Percentiles rank a stretch among this genome's conserved stretches.
phyloP scores from a whole-genome alignment of 1,139 yeast genomes.

The Saccharomycopsis crataegensis region DNA sequence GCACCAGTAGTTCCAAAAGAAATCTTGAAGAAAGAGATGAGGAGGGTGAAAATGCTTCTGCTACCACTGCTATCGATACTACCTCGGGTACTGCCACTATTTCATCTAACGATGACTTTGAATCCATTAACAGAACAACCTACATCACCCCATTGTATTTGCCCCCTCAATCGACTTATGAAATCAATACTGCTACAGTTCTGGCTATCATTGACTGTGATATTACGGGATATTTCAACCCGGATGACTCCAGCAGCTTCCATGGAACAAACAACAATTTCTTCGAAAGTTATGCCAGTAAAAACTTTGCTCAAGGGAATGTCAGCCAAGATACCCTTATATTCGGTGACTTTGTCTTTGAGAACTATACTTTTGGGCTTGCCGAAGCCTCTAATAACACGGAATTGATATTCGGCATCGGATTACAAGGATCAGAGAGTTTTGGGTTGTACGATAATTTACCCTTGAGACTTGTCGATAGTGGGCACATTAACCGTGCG shows the following conservation, averaged over 20 bases:
- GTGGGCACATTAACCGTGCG: slow-evolving; percentile 43
- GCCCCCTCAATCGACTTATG: slow-evolving; percentile 20
- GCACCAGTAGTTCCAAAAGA: not conserved
- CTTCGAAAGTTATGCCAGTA: slow-evolving; percentile 51
- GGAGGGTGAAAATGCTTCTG: slow-evolving; percentile 49
- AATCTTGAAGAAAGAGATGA: not conserved
- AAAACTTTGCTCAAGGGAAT: slow-evolving; percentile 49
- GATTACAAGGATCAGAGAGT: slow-evolving; percentile 43
- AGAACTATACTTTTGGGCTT: slow-evolving; percentile 48
- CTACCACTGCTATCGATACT: not conserved
- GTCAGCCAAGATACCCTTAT: slow-evolving; percentile 54
- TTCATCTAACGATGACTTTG: not conserved
- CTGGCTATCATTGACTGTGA: slow-evolving; percentile 29
- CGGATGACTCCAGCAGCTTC: slow-evolving; percentile 36
- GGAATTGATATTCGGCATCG: slow-evolving; percentile 57
- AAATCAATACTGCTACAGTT: not conserved
- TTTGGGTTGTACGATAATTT: slow-evolving; percentile 40
- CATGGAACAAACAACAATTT: slow-evolving; percentile 37
- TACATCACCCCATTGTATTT: slow-evolving; percentile 29
- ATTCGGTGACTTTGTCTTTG: slow-evolving; percentile 37
- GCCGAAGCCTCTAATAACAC: slow-evolving; percentile 45
- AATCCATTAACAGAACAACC: not conserved
- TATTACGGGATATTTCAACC: slow-evolving; percentile 42
- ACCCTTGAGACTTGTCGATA: slow-evolving; percentile 45
- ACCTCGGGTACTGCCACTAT: slow-evolving; percentile 16